A percentile compares a stretch with the other conserved stretches of the same genome.
These are phyloP conservation scores for Maudiozyma humilis DNA, from an alignment of 1,139 yeast species.

Conservation along the genomic window DNA sequence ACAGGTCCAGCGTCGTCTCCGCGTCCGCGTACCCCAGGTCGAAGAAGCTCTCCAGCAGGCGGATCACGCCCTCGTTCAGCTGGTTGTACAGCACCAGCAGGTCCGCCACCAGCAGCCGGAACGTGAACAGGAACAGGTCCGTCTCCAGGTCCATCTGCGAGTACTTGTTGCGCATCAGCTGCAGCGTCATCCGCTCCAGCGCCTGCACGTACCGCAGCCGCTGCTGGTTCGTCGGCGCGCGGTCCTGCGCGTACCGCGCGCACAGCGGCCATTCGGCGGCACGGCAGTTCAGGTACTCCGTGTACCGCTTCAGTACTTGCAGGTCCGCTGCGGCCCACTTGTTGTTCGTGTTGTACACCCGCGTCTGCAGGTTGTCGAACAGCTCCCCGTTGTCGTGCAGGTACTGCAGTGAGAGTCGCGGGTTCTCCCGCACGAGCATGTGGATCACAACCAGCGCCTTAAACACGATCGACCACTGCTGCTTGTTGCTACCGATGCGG, in stretches of 20 bases:
- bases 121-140: constrained; percentile 76
- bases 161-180: constrained; percentile 66
- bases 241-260: constrained; percentile 55
- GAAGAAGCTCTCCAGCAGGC: constrained; percentile 84
- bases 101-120: constrained; percentile 80
- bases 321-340: constrained; percentile 46
- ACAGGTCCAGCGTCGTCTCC: constrained; percentile 72
- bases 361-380: constrained; percentile 34
- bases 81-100: constrained; percentile 77
- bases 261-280: constrained; percentile 54
- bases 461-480: constrained; percentile 83
- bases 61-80: constrained; percentile 90
- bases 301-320: constrained; percentile 56
- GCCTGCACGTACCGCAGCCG: constrained; percentile 47
- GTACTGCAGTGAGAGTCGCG: constrained; percentile 57
- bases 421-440: constrained; percentile 58
- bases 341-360: constrained; percentile 20
- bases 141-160: constrained; percentile 62
- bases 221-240: constrained; percentile 20
- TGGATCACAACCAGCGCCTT: constrained; percentile 80
- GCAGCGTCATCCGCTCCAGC: constrained; percentile 72
- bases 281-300: constrained; percentile 60
- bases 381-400: constrained; percentile 52
- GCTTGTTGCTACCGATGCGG: constrained; percentile 62
- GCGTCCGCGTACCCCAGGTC: constrained; percentile 86